Base-by-base conservation (phyloP, 2,329 filamentous ascomycete species). In the Corynespora cassiicola region DNA sequence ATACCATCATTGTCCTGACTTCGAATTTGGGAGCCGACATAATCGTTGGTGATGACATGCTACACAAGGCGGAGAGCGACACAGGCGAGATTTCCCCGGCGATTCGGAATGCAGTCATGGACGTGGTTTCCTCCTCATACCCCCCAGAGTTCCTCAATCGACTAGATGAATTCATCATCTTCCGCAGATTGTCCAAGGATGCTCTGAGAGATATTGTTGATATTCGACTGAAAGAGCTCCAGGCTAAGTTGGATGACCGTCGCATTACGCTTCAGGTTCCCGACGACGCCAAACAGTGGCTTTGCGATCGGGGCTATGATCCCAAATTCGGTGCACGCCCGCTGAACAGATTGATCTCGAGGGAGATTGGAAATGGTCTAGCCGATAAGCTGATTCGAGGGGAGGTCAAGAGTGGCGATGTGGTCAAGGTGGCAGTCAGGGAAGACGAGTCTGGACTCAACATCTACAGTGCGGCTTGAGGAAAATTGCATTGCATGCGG, bases 131-230 rank as follows among this genome's bases (percentile, higher is more conserved):
- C 12, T 69, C 77, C 7, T 71, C 77, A 1, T 86, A 96, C 64
- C 84, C 92, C 5, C 94, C 94, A 3, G 94, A 97, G 66, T 99
- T 97, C 76, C 80, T 97, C 50, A 97, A 99, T 73, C 83, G 94
- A 14, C 90, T 97, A 47, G 92, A 97, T 69, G 92, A 95, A 45
- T 96, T 97, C 73, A 96, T 97, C 66, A 75, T 97, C 61, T 97
- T 97, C 78, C 92, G 91, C 71, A 82, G 92, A 7, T 80, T 97
- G 2, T 88, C 89, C 1, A 79, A 79, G 19, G 75, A 78, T 12
- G 91, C 92, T 11, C 79, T 97, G 39, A 80, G 90, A 19, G 91
- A 95, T 61, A 97, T 97, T 50, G 90, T 96, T 31, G 90, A 97
- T 60, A 96, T 97, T 49, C 83, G 94, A 20, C 77, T 97, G 31